Percentiles rank a stretch among this genome's conserved stretches.
These are phyloP conservation scores for Talaromyces liani DNA, from an alignment of 495 filamentous ascomycete species.

Conservation along the genomic window DNA sequence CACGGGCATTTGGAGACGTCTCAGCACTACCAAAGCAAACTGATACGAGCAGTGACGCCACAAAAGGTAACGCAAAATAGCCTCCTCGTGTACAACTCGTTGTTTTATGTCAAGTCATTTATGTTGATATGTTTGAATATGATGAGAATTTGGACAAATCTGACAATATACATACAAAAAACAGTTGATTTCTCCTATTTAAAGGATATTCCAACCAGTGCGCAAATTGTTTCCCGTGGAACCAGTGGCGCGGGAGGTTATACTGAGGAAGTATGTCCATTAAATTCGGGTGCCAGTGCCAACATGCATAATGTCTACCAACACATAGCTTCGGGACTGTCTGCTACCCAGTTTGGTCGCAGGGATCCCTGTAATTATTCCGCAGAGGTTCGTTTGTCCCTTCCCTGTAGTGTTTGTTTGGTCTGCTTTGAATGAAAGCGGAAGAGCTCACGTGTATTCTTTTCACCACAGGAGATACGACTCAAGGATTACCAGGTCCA, in stretches of 20 bases:
- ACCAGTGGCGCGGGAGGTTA: not conserved
- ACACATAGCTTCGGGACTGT: not conserved
- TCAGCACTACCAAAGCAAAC: not conserved
- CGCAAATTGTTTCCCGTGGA: not conserved
- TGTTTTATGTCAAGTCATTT: not conserved
- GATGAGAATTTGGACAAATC: not conserved
- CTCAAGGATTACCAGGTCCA: not conserved
- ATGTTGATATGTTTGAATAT: not conserved
- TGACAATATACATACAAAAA: not conserved
- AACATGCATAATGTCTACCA: not conserved
- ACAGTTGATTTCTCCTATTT: slow-evolving; percentile 2
- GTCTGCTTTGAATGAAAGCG: not conserved
- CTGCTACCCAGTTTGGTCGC: not conserved
- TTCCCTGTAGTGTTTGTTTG: not conserved
- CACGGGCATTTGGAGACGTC: not conserved
- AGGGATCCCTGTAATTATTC: not conserved
- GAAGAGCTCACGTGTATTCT: not conserved
- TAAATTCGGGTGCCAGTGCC: too few species aligned
- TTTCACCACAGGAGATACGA: not conserved
- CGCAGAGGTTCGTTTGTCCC: not conserved
- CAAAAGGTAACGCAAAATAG: not conserved
- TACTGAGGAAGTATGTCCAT: not conserved
- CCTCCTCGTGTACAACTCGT: not conserved
- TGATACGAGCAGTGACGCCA: not conserved
- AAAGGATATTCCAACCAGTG: slow-evolving; percentile 3